Base-by-base conservation (phyloP, 2,329 filamentous ascomycete genomes). In the Cytospora chrysosperma region DNA sequence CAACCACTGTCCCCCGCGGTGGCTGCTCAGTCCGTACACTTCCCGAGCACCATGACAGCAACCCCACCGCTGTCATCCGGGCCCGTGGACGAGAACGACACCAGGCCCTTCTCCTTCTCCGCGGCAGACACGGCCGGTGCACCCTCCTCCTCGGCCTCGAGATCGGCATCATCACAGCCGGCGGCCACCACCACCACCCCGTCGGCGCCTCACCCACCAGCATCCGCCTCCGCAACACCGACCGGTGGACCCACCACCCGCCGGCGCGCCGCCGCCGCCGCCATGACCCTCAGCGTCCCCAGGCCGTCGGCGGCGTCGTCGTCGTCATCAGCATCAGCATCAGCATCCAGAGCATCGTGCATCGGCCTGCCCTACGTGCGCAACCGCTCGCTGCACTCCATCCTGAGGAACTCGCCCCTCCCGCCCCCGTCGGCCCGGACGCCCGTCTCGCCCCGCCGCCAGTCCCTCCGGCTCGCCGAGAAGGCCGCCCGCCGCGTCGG, bases 341-440 rank as follows among this genome's bases (percentile, higher is more conserved):
- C n/a, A n/a, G n/a, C n/a, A n/a, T n/a, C n/a, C n/a, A n/a, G n/a
- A n/a, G n/a, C n/a, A n/a, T n/a, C n/a, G n/a, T n/a, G n/a, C 24
- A 57, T 67, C 37, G 76, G 76, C 27, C 75, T 81, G 3, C 86
- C 86, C 2, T 88, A 89, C 69, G 82, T 77, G 1, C 85, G 85
- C 66, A 82, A 86, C 37, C 80, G 81, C 62, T 77, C 79, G 50
- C 80, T 88, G 12, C 86, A 84, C 71, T 88, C 85, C 73, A 89
- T 89, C 69, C 79, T 89, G 26, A 83, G 86, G 59, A 89, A 89
- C 77, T 89, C 86, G 5, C 86, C 86, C 21, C 77, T 88, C 8
- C 84, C 85, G 24, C 82, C 84, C 1, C 73, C 77, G 3, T 82
- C 75, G 24, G 78, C 82, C 3, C 75, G 76, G 34, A 81, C 82